Conservation (phyloP, 495 filamentous ascomycete genomes). For the Bacidia gigantensis region DNA sequence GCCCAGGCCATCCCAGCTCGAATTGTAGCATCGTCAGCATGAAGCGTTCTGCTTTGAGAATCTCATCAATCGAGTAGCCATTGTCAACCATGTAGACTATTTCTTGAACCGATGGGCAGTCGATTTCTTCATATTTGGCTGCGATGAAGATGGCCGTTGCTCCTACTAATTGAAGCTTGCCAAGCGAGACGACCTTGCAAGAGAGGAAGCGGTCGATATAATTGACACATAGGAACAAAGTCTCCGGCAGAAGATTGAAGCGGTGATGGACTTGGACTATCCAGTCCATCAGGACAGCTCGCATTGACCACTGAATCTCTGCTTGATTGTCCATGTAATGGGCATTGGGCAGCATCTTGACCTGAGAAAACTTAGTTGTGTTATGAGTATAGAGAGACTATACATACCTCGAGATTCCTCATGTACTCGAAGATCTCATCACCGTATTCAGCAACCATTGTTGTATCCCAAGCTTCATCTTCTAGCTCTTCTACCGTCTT, state of each 20-base stretch:
- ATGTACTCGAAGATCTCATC: slow-evolving; percentile 93
- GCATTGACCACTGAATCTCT: slow-evolving; percentile 99
- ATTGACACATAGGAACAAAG: slow-evolving; percentile 83
- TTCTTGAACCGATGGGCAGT: slow-evolving; percentile 84
- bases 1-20: slow-evolving; percentile 90
- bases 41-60: slow-evolving; percentile 93
- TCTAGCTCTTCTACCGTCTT: slow-evolving; percentile 52
- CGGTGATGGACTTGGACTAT: slow-evolving; percentile 88
- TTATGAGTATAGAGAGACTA: neutral
- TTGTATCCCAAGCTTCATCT: slow-evolving; percentile 86
- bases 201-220: slow-evolving; percentile 96
- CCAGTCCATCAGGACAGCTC: slow-evolving; percentile 95
- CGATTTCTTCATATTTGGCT: slow-evolving; percentile 97
- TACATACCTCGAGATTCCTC: slow-evolving; percentile 70
- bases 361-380: slow-evolving; percentile 34
- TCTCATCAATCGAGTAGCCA: slow-evolving; percentile 78
- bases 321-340: slow-evolving; percentile 94
- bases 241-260: slow-evolving; percentile 84
- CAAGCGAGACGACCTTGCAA: slow-evolving; percentile 82
- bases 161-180: slow-evolving; percentile 90
- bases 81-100: slow-evolving; percentile 98
- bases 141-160: slow-evolving; percentile 93
- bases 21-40: slow-evolving; percentile 94
- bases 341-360: slow-evolving; percentile 65
- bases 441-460: slow-evolving; percentile 94